A percentile compares a stretch with the other conserved stretches of the same genome.
Conservation (phyloP, 2,329 filamentous ascomycete species). For the Karstenula rhodostoma region DNA sequence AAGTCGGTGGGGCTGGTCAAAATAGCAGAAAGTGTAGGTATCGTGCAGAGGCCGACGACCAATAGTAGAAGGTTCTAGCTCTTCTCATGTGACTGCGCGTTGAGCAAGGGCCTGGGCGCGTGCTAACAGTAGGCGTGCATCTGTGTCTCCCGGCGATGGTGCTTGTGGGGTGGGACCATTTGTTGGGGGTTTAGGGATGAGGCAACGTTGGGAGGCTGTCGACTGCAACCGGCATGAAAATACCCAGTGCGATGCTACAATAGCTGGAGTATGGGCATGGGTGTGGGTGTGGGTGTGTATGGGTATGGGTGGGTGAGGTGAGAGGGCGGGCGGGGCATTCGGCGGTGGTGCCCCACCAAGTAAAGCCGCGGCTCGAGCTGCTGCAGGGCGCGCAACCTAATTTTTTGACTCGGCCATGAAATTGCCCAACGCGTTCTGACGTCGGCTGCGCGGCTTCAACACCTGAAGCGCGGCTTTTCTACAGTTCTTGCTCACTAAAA, state of each 20-base stretch:
- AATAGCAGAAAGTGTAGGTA: neutral
- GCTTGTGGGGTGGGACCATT: neutral
- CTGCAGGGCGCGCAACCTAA: neutral
- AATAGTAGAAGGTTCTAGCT: slow-evolving; percentile 35
- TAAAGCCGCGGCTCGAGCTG: slow-evolving; percentile 12
- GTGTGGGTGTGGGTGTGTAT: too few species aligned
- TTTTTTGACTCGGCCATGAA: slow-evolving; percentile 12
- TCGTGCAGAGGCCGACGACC: neutral
- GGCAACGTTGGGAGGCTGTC: neutral
- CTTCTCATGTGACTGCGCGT: slow-evolving; percentile 43
- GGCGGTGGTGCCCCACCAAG: slow-evolving; percentile 24
- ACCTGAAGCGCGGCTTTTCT: neutral
- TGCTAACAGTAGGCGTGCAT: neutral
- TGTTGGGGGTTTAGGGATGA: neutral
- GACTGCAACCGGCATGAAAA: too few species aligned
- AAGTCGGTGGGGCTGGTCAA: neutral
- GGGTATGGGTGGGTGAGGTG: neutral
- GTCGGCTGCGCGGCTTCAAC: neutral
- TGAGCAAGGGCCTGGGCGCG: slow-evolving; percentile 1
- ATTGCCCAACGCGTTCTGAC: neutral
- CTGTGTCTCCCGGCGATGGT: neutral
- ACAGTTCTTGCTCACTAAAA: neutral
- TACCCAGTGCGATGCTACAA: neutral
- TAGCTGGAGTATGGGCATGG: neutral
- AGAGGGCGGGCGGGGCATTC: slow-evolving; percentile 5